Evolutionary conservation across 306 rosid species (phyloP).

Genomic region (Quillaja saponaria): DNA sequence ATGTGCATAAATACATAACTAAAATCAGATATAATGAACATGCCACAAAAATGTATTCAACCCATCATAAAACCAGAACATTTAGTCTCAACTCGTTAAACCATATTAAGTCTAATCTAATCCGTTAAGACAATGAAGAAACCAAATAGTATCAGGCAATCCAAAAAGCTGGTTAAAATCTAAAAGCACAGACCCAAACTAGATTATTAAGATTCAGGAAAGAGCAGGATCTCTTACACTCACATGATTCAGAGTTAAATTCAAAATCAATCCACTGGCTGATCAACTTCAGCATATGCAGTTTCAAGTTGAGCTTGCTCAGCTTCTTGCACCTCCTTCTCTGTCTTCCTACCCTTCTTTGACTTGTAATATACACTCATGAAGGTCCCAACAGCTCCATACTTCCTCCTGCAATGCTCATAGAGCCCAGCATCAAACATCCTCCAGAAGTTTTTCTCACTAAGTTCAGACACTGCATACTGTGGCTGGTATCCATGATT

Average conservation of each 20-base stretch:
- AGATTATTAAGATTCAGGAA: conserved; percentile 17
- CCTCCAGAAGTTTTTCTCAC: conserved; percentile 86
- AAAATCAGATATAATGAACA: too few species aligned
- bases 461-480: conserved; percentile 87
- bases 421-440: conserved; percentile 89
- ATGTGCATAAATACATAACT: too few species aligned
- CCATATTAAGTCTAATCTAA: conserved; percentile 33
- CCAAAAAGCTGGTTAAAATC: conserved; percentile 1
- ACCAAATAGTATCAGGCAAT: conserved; percentile 20
- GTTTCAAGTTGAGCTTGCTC: conserved; percentile 85
- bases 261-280: conserved; percentile 46
- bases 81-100: conserved; percentile 28
- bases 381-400: conserved; percentile 86
- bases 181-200: conserved; percentile 9
- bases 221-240: conserved; percentile 27
- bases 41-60: too few species aligned
- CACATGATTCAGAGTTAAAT: conserved; percentile 32
- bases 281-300: conserved; percentile 75
- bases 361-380: conserved; percentile 97
- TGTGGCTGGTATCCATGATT: conserved; percentile 94
- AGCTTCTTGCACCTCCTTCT: conserved; percentile 96
- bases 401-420: conserved; percentile 73
- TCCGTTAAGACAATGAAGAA: conserved; percentile 19
- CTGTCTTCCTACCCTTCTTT: conserved; percentile 96
- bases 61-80: too few species aligned